A percentile compares a stretch with the other conserved stretches of the same genome.
Evolutionary conservation across 179 eudicot species (phyloP).

Genomic region (Drosera spatulata): DNA sequence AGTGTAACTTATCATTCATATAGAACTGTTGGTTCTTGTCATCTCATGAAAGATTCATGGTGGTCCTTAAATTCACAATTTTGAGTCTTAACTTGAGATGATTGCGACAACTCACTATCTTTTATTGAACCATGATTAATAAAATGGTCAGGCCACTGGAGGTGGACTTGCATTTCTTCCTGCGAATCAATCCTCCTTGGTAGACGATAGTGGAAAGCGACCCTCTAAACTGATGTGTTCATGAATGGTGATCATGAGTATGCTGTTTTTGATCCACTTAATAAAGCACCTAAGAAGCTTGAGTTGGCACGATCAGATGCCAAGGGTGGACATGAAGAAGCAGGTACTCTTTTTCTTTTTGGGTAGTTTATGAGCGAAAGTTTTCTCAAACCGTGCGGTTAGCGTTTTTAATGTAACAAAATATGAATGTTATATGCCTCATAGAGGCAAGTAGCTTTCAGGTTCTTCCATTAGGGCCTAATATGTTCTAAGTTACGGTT

Average conservation of each 20-base stretch:
- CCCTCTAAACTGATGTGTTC: constrained; percentile 36
- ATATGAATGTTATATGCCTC: too few species aligned
- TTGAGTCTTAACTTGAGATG: too few species aligned
- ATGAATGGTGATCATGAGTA: constrained; percentile 61
- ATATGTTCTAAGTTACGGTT: too few species aligned
- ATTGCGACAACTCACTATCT: background rate
- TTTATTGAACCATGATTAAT: background rate
- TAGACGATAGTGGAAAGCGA: constrained; percentile 22
- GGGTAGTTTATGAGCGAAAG: too few species aligned
- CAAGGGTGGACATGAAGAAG: constrained; percentile 24
- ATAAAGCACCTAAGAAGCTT: constrained; percentile 24
- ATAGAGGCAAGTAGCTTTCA: too few species aligned
- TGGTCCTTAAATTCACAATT: too few species aligned
- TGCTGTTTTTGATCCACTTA: constrained; percentile 54
- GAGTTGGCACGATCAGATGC: constrained; percentile 16
- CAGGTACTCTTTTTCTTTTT: constrained; percentile 24
- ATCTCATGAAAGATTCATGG: too few species aligned
- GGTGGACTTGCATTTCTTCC: constrained; percentile 66
- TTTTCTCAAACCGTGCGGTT: too few species aligned
- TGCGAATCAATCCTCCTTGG: constrained; percentile 18
- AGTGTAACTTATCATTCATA: too few species aligned
- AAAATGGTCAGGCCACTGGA: constrained; percentile 42
- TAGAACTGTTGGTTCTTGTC: too few species aligned
- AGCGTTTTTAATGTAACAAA: too few species aligned
- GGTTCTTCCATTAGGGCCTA: too few species aligned